These are phyloP conservation scores for Akanthomyces dipterigenus DNA, from an alignment of 2,329 filamentous ascomycete species.

Conservation along the genomic window DNA sequence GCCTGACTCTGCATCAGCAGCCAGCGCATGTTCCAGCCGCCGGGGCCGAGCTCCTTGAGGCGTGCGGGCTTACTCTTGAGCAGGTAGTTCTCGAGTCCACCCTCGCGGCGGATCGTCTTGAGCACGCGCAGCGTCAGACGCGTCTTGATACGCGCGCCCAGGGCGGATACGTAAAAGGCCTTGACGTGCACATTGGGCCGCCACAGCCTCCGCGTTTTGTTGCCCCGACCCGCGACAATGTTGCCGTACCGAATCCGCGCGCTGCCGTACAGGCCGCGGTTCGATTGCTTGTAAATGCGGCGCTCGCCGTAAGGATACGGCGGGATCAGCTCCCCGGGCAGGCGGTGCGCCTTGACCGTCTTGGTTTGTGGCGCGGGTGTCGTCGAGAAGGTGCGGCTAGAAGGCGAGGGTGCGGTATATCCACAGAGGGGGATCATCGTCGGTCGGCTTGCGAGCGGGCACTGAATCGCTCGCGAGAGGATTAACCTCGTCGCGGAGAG, in stretches of 20 bases:
- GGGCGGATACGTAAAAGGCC: constrained; percentile 56
- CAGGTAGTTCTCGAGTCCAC: constrained; percentile 87
- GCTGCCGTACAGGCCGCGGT: constrained; percentile 64
- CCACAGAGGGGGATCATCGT: not conserved
- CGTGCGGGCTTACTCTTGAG: constrained; percentile 70
- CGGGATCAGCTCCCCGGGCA: constrained; percentile 47
- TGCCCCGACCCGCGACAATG: constrained; percentile 63
- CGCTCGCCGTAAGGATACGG: constrained; percentile 68
- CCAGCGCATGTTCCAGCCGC: constrained; percentile 87
- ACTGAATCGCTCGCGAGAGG: constrained; percentile 4
- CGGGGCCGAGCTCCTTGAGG: constrained; percentile 79
- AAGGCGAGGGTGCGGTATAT: not conserved
- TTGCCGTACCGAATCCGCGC: constrained; percentile 73
- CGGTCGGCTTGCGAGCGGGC: not conserved
- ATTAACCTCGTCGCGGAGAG: constrained; percentile 7
- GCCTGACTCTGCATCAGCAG: constrained; percentile 71
- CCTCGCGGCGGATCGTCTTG: constrained; percentile 72
- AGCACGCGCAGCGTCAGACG: constrained; percentile 64
- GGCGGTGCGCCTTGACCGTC: constrained; percentile 36
- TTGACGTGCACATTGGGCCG: constrained; percentile 67
- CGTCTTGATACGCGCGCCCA: constrained; percentile 58
- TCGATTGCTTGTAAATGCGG: constrained; percentile 70
- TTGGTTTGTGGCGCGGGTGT: constrained; percentile 29
- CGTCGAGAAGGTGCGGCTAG: constrained; percentile 29
- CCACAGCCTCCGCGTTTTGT: constrained; percentile 69